Base-by-base conservation (phyloP, 768 basidiomycete species). In the Mycena kentingensis region DNA sequence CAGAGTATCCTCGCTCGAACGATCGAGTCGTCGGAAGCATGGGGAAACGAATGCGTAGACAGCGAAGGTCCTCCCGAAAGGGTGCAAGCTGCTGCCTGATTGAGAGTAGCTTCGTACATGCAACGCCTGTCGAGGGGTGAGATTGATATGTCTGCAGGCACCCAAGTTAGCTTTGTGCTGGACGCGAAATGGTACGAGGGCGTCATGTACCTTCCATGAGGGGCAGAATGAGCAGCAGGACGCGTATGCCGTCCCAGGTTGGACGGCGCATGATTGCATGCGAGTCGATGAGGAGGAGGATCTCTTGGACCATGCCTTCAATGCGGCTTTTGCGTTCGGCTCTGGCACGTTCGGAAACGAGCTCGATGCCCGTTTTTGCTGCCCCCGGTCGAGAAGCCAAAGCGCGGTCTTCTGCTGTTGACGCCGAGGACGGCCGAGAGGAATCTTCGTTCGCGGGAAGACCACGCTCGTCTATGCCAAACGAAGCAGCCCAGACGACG, bases 401-500 rank as follows among this genome's bases (percentile, higher is more conserved):
- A 29, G 10, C 16, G 19, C 42, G 45, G 15, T 56, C 55, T 47
- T 61, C 39, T 53, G 35, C 60, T 61, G 18, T 45, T 28, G 42
- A 65, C 51, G 42, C 53, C 16, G 58, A 59, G 13, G 60, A 57
- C 21, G 61, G 55, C 16, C 52, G 46, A 27, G 51, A 46, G 29
- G 52, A 45, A 32, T 65, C 60, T n/a, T 71, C 68, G 22, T 54
- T 53, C 37, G 73, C 69, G 18, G 86, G 82, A 15, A 78, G 63
- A 31, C 93, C 94, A 36, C 75, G 78, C 61, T 93, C 90, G 66
- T 95, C 82, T 39, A 96, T 73, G 34, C 94, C 95, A 66, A 91
- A 94, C 32, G 90, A 92, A 4, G 85, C 81, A 0, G 92, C 94
- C 93, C 93, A 97, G 19, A 88, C 83, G 37, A 90, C 90, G 19